A percentile compares a stretch with the other conserved stretches of the same genome.
Evolutionary conservation across 331 rosid species (phyloP).

Genomic region (Acacia concinna): DNA sequence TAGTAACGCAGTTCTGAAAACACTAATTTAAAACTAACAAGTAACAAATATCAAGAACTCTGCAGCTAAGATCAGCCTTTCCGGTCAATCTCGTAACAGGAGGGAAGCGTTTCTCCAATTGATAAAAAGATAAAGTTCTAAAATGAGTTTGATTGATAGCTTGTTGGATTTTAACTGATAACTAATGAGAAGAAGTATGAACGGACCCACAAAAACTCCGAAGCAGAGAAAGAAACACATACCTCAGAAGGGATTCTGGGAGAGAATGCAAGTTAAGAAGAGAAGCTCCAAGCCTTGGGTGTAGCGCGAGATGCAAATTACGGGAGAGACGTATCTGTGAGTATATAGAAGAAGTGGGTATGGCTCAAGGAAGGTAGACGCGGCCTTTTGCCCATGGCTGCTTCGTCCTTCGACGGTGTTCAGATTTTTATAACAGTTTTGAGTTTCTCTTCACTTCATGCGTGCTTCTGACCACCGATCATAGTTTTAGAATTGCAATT

Average conservation of each 20-base stretch:
- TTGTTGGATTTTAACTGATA: neutral
- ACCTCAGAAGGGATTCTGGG: slow-evolving; percentile 41
- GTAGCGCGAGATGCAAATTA: neutral
- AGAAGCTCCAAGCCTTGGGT: slow-evolving; percentile 11
- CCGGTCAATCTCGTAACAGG: neutral
- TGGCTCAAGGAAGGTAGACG: slow-evolving; percentile 42
- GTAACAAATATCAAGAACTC: neutral
- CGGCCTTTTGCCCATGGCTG: slow-evolving; percentile 29
- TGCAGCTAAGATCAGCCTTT: neutral
- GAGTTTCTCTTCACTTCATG: too few species aligned
- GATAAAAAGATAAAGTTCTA: neutral
- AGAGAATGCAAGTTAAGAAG: neutral
- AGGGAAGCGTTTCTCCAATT: neutral
- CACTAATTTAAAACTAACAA: neutral
- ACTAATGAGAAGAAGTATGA: neutral
- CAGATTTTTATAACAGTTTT: too few species aligned
- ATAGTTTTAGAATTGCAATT: too few species aligned
- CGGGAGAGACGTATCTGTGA: neutral
- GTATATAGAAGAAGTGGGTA: slow-evolving; percentile 46
- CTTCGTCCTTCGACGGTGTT: neutral
- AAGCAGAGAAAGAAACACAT: slow-evolving; percentile 14
- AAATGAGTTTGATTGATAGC: neutral
- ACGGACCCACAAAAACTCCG: slow-evolving; percentile 12
- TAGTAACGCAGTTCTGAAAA: neutral
- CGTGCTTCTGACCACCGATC: too few species aligned